These are phyloP conservation scores for Thuja plicata DNA, from an alignment of 83 land plant species.

Conservation along the genomic window DNA sequence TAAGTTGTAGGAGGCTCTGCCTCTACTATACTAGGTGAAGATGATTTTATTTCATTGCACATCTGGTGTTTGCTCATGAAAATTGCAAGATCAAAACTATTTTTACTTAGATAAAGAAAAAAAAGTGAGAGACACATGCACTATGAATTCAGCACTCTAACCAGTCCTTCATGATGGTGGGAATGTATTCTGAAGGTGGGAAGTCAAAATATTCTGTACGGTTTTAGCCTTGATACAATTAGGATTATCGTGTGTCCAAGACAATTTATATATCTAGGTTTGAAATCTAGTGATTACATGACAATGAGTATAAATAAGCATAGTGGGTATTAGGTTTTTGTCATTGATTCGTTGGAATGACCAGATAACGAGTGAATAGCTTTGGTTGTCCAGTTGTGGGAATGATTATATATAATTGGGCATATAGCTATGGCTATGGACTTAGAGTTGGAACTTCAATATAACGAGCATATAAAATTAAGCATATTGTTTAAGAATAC, in stretches of 20 bases:
- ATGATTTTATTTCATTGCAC: neutral
- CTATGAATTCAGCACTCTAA: neutral
- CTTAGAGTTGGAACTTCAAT: too few relatives aligned
- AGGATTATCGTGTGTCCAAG: neutral
- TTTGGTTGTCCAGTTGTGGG: neutral
- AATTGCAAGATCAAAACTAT: neutral
- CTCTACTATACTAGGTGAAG: neutral
- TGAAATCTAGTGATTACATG: neutral
- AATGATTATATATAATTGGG: too few relatives aligned
- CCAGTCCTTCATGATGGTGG: neutral
- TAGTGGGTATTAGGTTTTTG: neutral
- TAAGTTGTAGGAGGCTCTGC: too few relatives aligned
- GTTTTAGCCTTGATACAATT: neutral
- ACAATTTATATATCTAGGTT: neutral
- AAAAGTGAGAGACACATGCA: neutral
- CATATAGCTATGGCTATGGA: too few relatives aligned
- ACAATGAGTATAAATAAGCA: neutral
- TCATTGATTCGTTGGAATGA: neutral
- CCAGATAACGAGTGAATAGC: neutral
- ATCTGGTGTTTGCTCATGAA: neutral
- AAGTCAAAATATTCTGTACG: too few relatives aligned
- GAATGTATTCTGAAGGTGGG: neutral
- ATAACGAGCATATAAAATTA: too few relatives aligned
- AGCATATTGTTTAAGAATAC: neutral
- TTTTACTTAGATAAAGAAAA: neutral